Percentiles rank a stretch among this genome's conserved stretches.
Evolutionary conservation across 345 rosid genomes (phyloP).

Genomic region (Litchi chinensis): DNA sequence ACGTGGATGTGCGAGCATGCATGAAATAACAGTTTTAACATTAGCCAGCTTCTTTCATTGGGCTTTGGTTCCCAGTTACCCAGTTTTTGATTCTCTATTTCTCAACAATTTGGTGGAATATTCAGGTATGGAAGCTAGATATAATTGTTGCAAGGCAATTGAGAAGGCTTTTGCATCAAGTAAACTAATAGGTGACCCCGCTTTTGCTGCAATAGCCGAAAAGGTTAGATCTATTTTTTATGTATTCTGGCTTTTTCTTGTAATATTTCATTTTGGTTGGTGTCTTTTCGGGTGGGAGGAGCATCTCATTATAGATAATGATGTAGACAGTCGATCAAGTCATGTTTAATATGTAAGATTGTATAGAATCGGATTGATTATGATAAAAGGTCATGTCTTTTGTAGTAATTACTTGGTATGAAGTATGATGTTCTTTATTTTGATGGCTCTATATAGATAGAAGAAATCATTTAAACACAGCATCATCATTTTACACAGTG

Average conservation of each 20-base stretch:
- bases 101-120: conserved; percentile 1
- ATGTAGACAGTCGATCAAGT: too few species aligned
- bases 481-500: not conserved
- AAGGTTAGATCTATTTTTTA: conserved; percentile 50
- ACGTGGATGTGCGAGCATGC: not conserved
- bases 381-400: not conserved
- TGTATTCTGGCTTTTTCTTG: not conserved
- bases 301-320: not conserved
- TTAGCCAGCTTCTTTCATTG: not conserved
- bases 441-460: not conserved
- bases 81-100: not conserved
- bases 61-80: not conserved
- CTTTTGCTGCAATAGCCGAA: conserved; percentile 49
- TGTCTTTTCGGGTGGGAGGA: not conserved
- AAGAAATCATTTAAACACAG: not conserved
- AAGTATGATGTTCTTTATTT: not conserved
- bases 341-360: not conserved
- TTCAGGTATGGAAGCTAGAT: conserved; percentile 82
- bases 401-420: not conserved
- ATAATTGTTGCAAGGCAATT: conserved; percentile 78
- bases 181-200: conserved; percentile 59
- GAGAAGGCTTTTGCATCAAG: conserved; percentile 57
- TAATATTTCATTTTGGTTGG: not conserved
- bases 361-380: not conserved
- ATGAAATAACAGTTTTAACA: not conserved